Evolutionary conservation across 306 rosid genomes (phyloP).

Genomic region (Datisca glomerata): DNA sequence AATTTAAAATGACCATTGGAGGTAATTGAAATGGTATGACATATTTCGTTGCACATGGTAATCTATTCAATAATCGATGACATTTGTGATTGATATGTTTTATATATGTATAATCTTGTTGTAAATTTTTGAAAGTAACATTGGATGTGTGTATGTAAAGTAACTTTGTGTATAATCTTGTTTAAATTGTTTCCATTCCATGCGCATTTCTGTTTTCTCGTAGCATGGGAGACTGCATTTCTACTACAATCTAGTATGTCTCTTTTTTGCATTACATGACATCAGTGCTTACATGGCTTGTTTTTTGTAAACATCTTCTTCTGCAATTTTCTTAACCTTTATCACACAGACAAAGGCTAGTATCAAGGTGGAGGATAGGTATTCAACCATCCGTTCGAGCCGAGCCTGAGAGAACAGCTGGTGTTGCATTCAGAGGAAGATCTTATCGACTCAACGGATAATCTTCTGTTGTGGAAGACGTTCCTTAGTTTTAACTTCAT

Average conservation of each 20-base stretch:
- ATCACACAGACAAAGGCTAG: conserved; percentile 49
- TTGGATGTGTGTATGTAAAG: too few relatives aligned
- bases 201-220: too few relatives aligned
- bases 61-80: background rate
- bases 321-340: conserved; percentile 26
- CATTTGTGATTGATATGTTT: background rate
- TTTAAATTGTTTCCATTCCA: background rate
- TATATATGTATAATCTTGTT: background rate
- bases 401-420: conserved; percentile 38
- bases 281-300: too few relatives aligned
- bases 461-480: background rate
- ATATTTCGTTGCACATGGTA: background rate
- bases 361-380: conserved; percentile 76
- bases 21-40: too few relatives aligned
- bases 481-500: too few relatives aligned
- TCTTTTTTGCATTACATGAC: too few relatives aligned
- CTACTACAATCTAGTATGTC: too few relatives aligned
- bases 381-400: conserved; percentile 30
- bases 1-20: too few relatives aligned
- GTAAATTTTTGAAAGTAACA: too few relatives aligned
- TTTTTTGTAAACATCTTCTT: background rate
- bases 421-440: conserved; percentile 77
- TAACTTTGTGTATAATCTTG: background rate
- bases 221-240: too few relatives aligned
- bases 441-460: conserved; percentile 54